These are phyloP conservation scores for Purpureocillium lavendulum DNA, from an alignment of 2,329 filamentous ascomycete genomes.

Conservation along the genomic window DNA sequence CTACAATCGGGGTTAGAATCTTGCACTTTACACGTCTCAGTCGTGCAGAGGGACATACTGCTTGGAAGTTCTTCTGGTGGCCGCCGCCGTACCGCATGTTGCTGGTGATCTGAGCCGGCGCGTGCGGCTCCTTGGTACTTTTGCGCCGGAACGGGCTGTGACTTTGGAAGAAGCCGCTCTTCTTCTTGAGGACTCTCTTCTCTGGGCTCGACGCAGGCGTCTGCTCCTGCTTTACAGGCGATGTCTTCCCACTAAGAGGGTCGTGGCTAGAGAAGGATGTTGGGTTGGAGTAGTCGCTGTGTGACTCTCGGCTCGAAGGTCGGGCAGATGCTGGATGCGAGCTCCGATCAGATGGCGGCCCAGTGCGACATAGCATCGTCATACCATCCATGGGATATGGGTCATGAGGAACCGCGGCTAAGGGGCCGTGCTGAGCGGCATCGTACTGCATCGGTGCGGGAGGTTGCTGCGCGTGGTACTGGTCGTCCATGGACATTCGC, in stretches of 20 bases:
- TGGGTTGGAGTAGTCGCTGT: slow-evolving; percentile 83
- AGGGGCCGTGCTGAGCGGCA: slow-evolving; percentile 47
- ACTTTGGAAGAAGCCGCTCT: slow-evolving; percentile 86
- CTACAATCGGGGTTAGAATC: slow-evolving; percentile 9
- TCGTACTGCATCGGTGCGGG: slow-evolving; percentile 27
- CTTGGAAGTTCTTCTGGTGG: slow-evolving; percentile 8
- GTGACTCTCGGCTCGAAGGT: slow-evolving; percentile 77
- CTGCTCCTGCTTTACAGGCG: slow-evolving; percentile 60
- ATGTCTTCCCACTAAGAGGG: slow-evolving; percentile 62
- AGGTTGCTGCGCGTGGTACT: slow-evolving; percentile 11
- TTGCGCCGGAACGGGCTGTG: slow-evolving; percentile 89
- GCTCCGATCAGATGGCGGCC: slow-evolving; percentile 47
- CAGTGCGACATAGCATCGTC: slow-evolving; percentile 90
- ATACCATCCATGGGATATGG: slow-evolving; percentile 93
- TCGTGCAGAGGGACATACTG: neutral
- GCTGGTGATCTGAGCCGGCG: slow-evolving; percentile 32
- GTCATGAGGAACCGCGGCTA: slow-evolving; percentile 73
- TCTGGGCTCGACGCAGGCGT: slow-evolving; percentile 45
- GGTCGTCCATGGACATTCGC: slow-evolving; percentile 11
- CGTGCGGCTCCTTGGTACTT: slow-evolving; percentile 65
- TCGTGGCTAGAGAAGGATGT: slow-evolving; percentile 86
- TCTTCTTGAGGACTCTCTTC: slow-evolving; percentile 59
- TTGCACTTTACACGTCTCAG: neutral
- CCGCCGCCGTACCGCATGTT: slow-evolving; percentile 50
- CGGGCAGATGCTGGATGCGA: slow-evolving; percentile 51